Conservation (phyloP, 495 filamentous ascomycete genomes). For the Daldinia vernicosa region DNA sequence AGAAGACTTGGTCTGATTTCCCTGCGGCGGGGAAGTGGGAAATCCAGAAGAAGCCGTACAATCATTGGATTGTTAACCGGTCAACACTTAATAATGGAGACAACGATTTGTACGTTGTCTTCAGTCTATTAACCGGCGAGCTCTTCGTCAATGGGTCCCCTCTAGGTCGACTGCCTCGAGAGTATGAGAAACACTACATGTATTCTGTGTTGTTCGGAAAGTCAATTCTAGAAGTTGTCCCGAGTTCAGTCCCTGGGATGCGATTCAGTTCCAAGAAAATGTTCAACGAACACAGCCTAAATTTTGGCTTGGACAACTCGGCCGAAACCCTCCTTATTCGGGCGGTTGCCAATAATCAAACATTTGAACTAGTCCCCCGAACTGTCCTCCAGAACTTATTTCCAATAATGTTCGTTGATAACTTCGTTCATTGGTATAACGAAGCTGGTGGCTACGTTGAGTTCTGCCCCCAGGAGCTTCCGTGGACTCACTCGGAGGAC, state of each 20-base stretch:
- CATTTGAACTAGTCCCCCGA: slow-evolving; percentile 59
- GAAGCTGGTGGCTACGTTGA: slow-evolving; percentile 52
- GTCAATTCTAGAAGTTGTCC: slow-evolving; percentile 56
- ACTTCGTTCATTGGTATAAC: slow-evolving; percentile 67
- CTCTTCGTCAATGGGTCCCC: slow-evolving; percentile 66
- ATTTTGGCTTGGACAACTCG: slow-evolving; percentile 50
- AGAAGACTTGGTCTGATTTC: slow-evolving; percentile 52
- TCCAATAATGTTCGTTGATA: slow-evolving; percentile 55
- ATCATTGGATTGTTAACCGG: slow-evolving; percentile 33
- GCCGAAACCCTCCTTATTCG: slow-evolving; percentile 12
- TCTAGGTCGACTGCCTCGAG: slow-evolving; percentile 57
- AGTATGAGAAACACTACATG: slow-evolving; percentile 53
- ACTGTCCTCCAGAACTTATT: slow-evolving; percentile 54
- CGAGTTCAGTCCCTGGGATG: slow-evolving; percentile 58
- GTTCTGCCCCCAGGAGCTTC: slow-evolving; percentile 54
- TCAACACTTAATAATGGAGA: slow-evolving; percentile 13
- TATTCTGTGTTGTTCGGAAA: slow-evolving; percentile 51
- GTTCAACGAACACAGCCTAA: slow-evolving; percentile 48
- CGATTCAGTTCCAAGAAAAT: slow-evolving; percentile 49
- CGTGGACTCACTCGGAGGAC: slow-evolving; percentile 50
- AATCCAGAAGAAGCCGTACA: slow-evolving; percentile 1
- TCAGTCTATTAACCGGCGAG: slow-evolving; percentile 63
- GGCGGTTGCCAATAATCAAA: slow-evolving; percentile 9
- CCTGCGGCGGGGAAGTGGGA: slow-evolving; percentile 39
- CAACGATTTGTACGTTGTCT: slow-evolving; percentile 49